Base-by-base conservation (phyloP, 2,329 filamentous ascomycete species). In the Davidsoniella australis region DNA sequence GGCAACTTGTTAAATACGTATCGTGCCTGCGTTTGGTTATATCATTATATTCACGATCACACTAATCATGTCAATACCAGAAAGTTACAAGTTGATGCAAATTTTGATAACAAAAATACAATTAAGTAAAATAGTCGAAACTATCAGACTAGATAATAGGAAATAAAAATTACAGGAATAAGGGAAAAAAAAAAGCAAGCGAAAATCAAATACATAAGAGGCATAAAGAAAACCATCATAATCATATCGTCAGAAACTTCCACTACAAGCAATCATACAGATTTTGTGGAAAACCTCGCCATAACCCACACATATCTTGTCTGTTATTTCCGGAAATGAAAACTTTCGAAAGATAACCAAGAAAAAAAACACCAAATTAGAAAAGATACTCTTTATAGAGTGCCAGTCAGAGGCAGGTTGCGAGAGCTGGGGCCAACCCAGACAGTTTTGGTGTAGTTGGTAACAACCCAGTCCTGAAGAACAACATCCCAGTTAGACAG, bases 401-500 rank as follows among this genome's bases (percentile, higher is more conserved):
- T 49, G n/a, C 62, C 63, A 37, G 55, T 60, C 33, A 76, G 63
- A 1, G 68, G 67, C 58, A 78, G 58, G 57, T 76, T 68, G 45
- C 74, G 64, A 50, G 73, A 76, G 58, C 71, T 75, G 55, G 68
- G 64, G 2, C 74, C 74, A 6, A 78, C 70, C 54, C 61, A 73
- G 10, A 74, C 68, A 49, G 61, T 75, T 68, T 78, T 78, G 50
- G 67, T 58, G 43, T 64, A 58, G 16, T 64, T 56, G 7, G 65
- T 69, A n/a, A 77, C 57, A 42, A 86, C 74, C 88, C 89, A 96
- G 68, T 95, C 80, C 70, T 95, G 88, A n/a, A 66, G 62, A 1
- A 60, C 70, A 1, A 75, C 68, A 56, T 94, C 85, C 88, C 89
- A 95, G 67, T 87, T 91, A 61, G 81, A 86, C 50, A 95, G 57